These are phyloP conservation scores for Silene noctiflora DNA, from an alignment of 179 eudicot genomes.

Conservation along the genomic window DNA sequence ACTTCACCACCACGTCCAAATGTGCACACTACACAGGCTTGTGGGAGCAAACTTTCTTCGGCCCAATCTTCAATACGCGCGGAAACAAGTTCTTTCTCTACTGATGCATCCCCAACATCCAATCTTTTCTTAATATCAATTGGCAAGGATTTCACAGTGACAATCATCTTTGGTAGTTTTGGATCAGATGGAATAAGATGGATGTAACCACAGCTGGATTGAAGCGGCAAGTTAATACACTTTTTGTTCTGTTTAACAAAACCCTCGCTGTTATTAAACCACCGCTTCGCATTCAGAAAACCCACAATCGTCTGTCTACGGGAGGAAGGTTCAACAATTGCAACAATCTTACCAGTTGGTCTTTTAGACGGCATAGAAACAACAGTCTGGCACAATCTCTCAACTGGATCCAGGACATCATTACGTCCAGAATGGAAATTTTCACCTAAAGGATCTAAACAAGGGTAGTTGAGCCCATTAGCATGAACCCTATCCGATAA, in stretches of 20 bases:
- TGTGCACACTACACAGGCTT: slow-evolving; percentile 47
- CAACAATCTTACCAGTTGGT: slow-evolving; percentile 84
- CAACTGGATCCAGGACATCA: slow-evolving; percentile 37
- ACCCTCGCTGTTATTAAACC: slow-evolving; percentile 41
- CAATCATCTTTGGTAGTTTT: slow-evolving; percentile 74
- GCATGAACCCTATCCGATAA: slow-evolving; percentile 24
- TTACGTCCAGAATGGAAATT: slow-evolving; percentile 26
- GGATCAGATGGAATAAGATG: slow-evolving; percentile 68
- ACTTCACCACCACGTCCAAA: slow-evolving; percentile 83
- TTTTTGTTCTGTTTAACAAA: slow-evolving; percentile 39
- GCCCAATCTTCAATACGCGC: slow-evolving; percentile 65
- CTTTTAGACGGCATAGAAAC: slow-evolving; percentile 60
- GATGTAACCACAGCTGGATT: slow-evolving; percentile 41
- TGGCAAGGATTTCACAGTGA: slow-evolving; percentile 57
- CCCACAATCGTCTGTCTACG: slow-evolving; percentile 70
- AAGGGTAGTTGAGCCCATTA: slow-evolving; percentile 27
- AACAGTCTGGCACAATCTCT: slow-evolving; percentile 46
- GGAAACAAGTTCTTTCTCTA: slow-evolving; percentile 76
- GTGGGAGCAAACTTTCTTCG: slow-evolving; percentile 59
- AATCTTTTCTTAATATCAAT: slow-evolving; percentile 53
- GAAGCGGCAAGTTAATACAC: slow-evolving; percentile 31
- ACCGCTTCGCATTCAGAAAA: slow-evolving; percentile 54
- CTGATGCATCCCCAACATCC: slow-evolving; percentile 50
- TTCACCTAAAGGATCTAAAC: slow-evolving; percentile 26
- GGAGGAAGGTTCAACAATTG: slow-evolving; percentile 59